Percentiles rank a stretch among this genome's conserved stretches.
phyloP scores from a whole-genome alignment of 2,329 filamentous ascomycete genomes.

The Colletotrichum filicis region DNA sequence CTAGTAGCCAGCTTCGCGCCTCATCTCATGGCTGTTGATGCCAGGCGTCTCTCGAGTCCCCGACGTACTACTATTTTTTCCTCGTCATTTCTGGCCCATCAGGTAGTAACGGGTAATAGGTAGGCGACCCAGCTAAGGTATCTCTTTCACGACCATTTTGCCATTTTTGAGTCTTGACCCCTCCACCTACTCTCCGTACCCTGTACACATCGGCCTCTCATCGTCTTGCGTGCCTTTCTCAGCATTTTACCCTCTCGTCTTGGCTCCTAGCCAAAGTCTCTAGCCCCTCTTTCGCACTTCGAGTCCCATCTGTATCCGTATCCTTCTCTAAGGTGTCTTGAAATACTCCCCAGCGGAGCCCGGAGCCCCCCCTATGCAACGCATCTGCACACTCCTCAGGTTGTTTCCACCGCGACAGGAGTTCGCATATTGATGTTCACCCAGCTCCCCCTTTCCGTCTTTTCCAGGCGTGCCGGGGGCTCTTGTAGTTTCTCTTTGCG shows the following conservation, averaged over 20 bases:
- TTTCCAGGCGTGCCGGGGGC: background rate
- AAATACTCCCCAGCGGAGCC: background rate
- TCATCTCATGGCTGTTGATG: conserved; percentile 30
- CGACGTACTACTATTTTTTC: background rate
- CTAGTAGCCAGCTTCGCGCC: conserved; percentile 40
- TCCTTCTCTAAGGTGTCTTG: conserved; percentile 15
- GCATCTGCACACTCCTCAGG: conserved; percentile 21
- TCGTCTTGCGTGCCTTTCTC: conserved; percentile 6
- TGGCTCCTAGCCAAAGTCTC: background rate
- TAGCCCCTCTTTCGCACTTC: background rate
- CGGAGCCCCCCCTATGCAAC: background rate
- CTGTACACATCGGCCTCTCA: conserved; percentile 15
- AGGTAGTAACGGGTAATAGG: background rate
- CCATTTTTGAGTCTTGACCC: background rate
- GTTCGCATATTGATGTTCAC: conserved; percentile 20
- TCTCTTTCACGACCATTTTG: conserved; percentile 8
- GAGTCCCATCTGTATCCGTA: conserved; percentile 7
- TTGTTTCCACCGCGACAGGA: conserved; percentile 18
- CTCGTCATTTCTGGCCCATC: background rate
- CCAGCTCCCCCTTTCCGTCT: background rate
- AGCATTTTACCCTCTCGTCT: conserved; percentile 5
- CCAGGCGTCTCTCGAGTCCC: background rate
- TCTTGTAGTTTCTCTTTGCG: conserved; percentile 11
- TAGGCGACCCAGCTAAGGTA: background rate
- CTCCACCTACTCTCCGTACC: conserved; percentile 14